Base-by-base conservation (phyloP, 768 basidiomycete genomes). In the Suillus occidentalis region DNA sequence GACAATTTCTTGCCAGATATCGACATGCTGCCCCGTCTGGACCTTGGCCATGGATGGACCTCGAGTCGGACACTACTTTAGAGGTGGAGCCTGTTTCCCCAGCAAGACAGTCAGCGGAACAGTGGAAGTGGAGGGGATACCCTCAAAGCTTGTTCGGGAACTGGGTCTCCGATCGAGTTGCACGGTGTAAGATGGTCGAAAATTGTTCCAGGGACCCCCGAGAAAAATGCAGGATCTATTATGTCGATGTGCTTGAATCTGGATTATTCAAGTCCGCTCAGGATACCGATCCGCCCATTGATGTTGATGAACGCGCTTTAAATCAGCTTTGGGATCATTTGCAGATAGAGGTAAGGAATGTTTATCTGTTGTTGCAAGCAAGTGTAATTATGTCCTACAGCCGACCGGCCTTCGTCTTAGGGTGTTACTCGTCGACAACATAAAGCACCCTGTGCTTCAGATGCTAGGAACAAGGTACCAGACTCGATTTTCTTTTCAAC, bases 391-490 rank as follows among this genome's bases (percentile, higher is more conserved):
- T 22, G 52, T 18, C 36, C 31, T 70, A 66, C 68, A 67, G 25
- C 66, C 66, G 39, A 60, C 64, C 12, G 62, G 68, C 39, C 58
- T 71, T 40, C 68, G 71, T 20, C 60, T 73, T 13, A 67, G 73
- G 7, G 72, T 70, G 2, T 62, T 84, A 45, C 83, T 84, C 63
- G 70, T 84, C 0, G 80, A 84, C 18, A 77, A 80, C 50, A 65
- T 85, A 36, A 76, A 79, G 0, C 83, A 83, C 2, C 80, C 83
- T 13, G 78, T 82, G 2, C 72, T 85, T 43, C 81, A 82, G 65
- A 83, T 84, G 78, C 76, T 85, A 9, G 83, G 85, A 20, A 78
- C 83, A 60, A 83, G 74, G 85, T 85, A 61, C 63, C 76, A 43
- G 59, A 58, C 34, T n/a, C n/a, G n/a, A n/a, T n/a, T 16, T 52